Evolutionary conservation across 2,329 filamentous ascomycete genomes (phyloP).

Genomic region (Ascochyta pisi): DNA sequence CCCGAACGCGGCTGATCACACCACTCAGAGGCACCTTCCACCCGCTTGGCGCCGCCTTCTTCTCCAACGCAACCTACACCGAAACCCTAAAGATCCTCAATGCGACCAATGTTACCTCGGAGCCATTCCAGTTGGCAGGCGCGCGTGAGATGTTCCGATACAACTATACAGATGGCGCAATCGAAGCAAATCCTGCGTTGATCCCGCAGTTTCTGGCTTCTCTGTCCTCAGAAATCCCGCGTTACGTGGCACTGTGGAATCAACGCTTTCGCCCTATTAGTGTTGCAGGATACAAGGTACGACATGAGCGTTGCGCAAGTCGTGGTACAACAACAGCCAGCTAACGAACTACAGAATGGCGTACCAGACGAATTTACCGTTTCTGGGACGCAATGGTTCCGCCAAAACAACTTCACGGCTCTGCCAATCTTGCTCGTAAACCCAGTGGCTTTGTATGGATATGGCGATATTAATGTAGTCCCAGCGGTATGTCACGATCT

Average conservation of each 20-base stretch:
- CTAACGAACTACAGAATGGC: slow-evolving; percentile 43
- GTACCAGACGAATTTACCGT: slow-evolving; percentile 46
- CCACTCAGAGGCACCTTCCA: slow-evolving; percentile 48
- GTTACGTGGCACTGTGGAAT: slow-evolving; percentile 44
- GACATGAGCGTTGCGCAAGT: slow-evolving; percentile 11
- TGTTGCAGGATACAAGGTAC: slow-evolving; percentile 45
- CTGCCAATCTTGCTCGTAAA: slow-evolving; percentile 46
- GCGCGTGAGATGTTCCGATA: slow-evolving; percentile 42
- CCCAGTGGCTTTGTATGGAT: slow-evolving; percentile 47
- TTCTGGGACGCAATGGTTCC: slow-evolving; percentile 45
- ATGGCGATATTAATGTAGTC: slow-evolving; percentile 47
- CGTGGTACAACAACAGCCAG: slow-evolving; percentile 12
- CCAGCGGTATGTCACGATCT: slow-evolving; percentile 44
- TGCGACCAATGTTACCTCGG: slow-evolving; percentile 40
- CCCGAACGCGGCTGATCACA: slow-evolving; percentile 42
- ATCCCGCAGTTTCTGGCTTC: slow-evolving; percentile 33
- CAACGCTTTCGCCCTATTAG: slow-evolving; percentile 43
- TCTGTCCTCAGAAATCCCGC: slow-evolving; percentile 42
- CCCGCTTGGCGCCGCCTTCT: slow-evolving; percentile 49
- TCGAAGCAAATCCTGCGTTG: slow-evolving; percentile 29
- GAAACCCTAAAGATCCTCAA: slow-evolving; percentile 47
- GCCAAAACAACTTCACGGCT: slow-evolving; percentile 45
- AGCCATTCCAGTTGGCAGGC: slow-evolving; percentile 43
- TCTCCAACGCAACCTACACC: slow-evolving; percentile 47
- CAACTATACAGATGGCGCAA: slow-evolving; percentile 43